A percentile compares a stretch with the other conserved stretches of the same genome.
Conservation (phyloP, 176 grass and related monocot species). For the Carex cristatella region DNA sequence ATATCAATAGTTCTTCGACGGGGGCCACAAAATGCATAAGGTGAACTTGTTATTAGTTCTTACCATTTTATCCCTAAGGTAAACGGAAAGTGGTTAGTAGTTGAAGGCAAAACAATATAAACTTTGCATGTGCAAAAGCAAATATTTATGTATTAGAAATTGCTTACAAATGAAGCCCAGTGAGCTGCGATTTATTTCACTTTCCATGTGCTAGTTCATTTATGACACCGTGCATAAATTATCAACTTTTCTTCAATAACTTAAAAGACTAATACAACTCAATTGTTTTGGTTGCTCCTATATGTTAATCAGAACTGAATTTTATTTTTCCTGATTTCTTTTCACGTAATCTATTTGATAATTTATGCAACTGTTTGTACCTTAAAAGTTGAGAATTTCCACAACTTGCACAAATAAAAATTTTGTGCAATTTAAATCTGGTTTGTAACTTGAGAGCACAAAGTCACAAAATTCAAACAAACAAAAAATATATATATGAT, state of each 20-base stretch:
- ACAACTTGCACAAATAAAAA: background rate
- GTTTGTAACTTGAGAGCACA: background rate
- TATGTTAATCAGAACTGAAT: background rate
- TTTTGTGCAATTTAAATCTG: background rate
- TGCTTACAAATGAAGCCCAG: background rate
- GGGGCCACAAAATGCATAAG: background rate
- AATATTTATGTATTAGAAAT: background rate
- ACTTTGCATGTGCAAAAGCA: background rate
- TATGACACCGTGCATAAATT: background rate
- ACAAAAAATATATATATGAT: background rate
- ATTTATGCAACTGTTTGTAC: background rate
- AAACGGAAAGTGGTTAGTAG: background rate
- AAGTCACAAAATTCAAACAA: background rate
- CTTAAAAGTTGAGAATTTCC: background rate
- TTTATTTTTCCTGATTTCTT: background rate
- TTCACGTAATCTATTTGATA: background rate
- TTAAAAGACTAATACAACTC: background rate
- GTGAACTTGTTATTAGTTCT: background rate
- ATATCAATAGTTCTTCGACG: too few species aligned
- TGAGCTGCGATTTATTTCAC: background rate
- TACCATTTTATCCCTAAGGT: background rate
- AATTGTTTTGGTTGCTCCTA: background rate
- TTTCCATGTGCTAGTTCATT: background rate
- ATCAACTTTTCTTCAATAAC: background rate
- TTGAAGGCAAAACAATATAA: background rate